Evolutionary conservation across 202 grass and related monocot species (phyloP).

Genomic region (Musa balbisiana): DNA sequence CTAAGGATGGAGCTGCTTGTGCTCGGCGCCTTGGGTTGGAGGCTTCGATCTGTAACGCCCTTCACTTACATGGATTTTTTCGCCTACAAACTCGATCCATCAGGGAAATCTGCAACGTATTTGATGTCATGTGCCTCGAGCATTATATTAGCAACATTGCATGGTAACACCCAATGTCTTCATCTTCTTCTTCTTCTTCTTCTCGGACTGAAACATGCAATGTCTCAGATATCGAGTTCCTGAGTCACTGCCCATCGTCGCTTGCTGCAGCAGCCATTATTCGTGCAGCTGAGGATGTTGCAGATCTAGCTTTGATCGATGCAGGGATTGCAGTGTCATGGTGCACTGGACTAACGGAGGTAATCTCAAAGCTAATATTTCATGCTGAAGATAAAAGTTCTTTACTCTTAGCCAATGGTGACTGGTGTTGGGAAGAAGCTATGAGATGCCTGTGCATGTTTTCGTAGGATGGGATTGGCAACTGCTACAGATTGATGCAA

Average conservation of each 20-base stretch:
- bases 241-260: slow-evolving; percentile 78
- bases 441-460: background rate
- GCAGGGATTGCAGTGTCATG: slow-evolving; percentile 46
- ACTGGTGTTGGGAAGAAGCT: background rate
- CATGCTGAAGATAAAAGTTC: too few relatives aligned
- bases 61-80: slow-evolving; percentile 51
- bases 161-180: slow-evolving; percentile 19
- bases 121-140: slow-evolving; percentile 25
- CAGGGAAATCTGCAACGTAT: slow-evolving; percentile 28
- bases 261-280: slow-evolving; percentile 80
- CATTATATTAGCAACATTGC: slow-evolving; percentile 33
- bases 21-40: slow-evolving; percentile 48
- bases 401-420: too few relatives aligned
- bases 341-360: slow-evolving; percentile 81
- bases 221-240: slow-evolving; percentile 51
- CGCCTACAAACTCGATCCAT: slow-evolving; percentile 31
- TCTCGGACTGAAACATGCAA: background rate
- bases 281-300: slow-evolving; percentile 46
- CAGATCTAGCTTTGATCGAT: slow-evolving; percentile 36
- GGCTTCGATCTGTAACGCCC: slow-evolving; percentile 48
- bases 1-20: slow-evolving; percentile 76
- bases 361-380: background rate
- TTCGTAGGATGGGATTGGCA: slow-evolving; percentile 59
- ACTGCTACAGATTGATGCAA: slow-evolving; percentile 66
- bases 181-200: too few relatives aligned